Evolutionary conservation across 2,329 filamentous ascomycete genomes (phyloP).

Genomic region (Ophioceras dolichostomum): DNA sequence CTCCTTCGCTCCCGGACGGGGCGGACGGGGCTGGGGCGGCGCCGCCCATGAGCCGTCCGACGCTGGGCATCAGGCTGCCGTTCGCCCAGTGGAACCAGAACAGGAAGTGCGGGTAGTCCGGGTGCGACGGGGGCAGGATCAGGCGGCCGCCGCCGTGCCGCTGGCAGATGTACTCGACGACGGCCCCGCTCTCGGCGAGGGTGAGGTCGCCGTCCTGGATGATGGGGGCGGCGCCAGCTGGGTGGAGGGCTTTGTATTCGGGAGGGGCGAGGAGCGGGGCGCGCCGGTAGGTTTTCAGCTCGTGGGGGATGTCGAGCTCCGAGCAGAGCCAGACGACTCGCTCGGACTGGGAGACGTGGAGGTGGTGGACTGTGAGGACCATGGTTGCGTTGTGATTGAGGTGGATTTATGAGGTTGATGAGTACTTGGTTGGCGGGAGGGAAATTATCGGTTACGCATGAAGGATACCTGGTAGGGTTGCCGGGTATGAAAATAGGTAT

Average conservation of each 20-base stretch:
- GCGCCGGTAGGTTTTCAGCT: constrained; percentile 15
- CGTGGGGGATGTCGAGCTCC: constrained; percentile 45
- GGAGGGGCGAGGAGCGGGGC: constrained; percentile 19
- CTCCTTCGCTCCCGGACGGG: constrained; percentile 3
- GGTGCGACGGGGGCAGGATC: constrained; percentile 26
- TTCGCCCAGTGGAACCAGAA: constrained; percentile 53
- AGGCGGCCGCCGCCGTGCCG: constrained; percentile 38
- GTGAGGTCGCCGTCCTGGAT: constrained; percentile 42
- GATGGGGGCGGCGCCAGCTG: constrained; percentile 44
- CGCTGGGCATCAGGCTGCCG: constrained; percentile 25
- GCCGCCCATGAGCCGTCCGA: constrained; percentile 24
- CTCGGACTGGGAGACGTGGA: constrained; percentile 49
- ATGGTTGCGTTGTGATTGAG: too few species aligned
- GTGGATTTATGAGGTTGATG: background rate
- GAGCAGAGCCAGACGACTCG: constrained; percentile 53
- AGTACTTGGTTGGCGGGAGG: background rate
- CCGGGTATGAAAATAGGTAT: too few species aligned
- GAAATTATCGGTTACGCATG: too few species aligned
- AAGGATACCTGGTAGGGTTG: too few species aligned
- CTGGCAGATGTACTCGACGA: constrained; percentile 47
- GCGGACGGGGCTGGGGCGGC: constrained; percentile 7
- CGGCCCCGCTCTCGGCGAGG: constrained; percentile 47
- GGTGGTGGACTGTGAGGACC: constrained; percentile 34
- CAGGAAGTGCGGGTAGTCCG: constrained; percentile 45
- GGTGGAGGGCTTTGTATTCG: constrained; percentile 30